These are phyloP conservation scores for Lipomyces mesembrius DNA, from an alignment of 805 yeast genomes.

Conservation along the genomic window DNA sequence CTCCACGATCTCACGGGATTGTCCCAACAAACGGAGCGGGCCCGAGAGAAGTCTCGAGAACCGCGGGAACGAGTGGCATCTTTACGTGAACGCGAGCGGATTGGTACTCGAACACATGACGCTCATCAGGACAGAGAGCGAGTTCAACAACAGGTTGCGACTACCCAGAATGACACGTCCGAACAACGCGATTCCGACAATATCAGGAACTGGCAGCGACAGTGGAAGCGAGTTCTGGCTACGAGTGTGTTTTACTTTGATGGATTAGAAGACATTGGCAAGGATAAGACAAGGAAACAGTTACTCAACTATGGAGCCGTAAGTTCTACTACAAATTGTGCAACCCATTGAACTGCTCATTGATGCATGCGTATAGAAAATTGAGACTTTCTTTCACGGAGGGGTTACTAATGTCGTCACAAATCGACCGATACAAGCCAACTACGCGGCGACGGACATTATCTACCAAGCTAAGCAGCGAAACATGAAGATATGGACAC, in stretches of 20 bases:
- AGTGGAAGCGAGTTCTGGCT: constrained; percentile 66
- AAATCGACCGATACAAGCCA: constrained; percentile 55
- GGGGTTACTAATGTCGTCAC: constrained; percentile 79
- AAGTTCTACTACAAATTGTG: constrained; percentile 3
- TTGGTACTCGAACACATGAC: background rate
- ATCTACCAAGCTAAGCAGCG: constrained; percentile 63
- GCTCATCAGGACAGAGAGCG: background rate
- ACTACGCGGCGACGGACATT: constrained; percentile 59
- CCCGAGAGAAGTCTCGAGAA: background rate
- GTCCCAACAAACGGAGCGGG: background rate
- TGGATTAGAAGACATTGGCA: constrained; percentile 46
- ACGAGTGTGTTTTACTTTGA: constrained; percentile 67
- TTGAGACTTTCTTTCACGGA: constrained; percentile 63
- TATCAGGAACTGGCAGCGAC: constrained; percentile 58
- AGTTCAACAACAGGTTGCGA: constrained; percentile 9
- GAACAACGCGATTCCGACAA: constrained; percentile 25
- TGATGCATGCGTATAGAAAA: constrained; percentile 55
- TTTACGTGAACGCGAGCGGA: constrained; percentile 14
- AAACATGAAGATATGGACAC: constrained; percentile 83
- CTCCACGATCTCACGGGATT: background rate
- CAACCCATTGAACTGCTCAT: constrained; percentile 44
- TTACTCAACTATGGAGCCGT: constrained; percentile 45
- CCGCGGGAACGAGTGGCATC: constrained; percentile 6
- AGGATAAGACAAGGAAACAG: constrained; percentile 41
- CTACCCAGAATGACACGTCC: background rate